Percentiles rank a stretch among this genome's conserved stretches.
Conservation (phyloP, 176 grass and related monocot genomes). For the Carex cristatella region DNA sequence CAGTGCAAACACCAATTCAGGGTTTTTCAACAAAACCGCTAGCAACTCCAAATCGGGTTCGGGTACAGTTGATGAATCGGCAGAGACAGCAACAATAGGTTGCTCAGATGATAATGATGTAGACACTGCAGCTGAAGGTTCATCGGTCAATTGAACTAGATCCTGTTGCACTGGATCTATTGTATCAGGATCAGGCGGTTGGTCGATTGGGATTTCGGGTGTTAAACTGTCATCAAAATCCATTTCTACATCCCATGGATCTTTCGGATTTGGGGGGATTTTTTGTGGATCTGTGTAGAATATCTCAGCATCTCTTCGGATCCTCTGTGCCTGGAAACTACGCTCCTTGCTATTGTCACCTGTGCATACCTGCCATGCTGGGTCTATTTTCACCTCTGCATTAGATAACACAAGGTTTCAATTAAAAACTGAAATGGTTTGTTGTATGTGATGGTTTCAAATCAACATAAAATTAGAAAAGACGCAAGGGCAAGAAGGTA, state of each 20-base stretch:
- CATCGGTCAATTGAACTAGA: not conserved
- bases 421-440: conserved; percentile 7
- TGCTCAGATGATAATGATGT: conserved; percentile 22
- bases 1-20: conserved; percentile 85
- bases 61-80: not conserved
- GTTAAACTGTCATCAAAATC: conserved; percentile 91
- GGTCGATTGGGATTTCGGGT: conserved; percentile 73
- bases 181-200: conserved; percentile 49
- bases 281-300: conserved; percentile 49
- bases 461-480: not conserved
- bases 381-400: conserved; percentile 60
- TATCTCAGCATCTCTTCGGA: conserved; percentile 65
- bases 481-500: not conserved
- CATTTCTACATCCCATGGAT: conserved; percentile 90
- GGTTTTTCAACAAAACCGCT: conserved; percentile 85
- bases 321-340: conserved; percentile 71
- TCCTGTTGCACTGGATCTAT: conserved; percentile 39
- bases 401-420: conserved; percentile 38
- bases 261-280: conserved; percentile 64
- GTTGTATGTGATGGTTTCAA: not conserved
- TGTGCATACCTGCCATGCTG: conserved; percentile 54
- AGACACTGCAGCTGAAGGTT: conserved; percentile 2
- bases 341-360: conserved; percentile 85
- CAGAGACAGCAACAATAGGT: conserved; percentile 21
- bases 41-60: conserved; percentile 85